Evolutionary conservation across 352 stramenopile genomes (phyloP), one percentile per base, ranked within the genome.

Genomic region (Phytophthora europaea): DNA sequence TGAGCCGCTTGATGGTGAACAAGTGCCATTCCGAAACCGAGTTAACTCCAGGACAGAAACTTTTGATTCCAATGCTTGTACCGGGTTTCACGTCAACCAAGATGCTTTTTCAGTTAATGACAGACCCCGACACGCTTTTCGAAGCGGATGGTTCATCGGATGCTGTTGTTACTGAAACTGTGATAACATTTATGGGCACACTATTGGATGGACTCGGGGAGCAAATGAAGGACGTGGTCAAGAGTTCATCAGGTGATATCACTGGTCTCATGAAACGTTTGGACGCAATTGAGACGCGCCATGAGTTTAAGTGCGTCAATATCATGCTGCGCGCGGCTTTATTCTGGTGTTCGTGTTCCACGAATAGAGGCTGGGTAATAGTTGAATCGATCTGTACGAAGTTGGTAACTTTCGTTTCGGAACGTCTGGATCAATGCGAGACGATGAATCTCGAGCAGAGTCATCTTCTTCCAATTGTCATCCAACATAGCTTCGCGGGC

Each of bases 81-180:
- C 89, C 90, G n/a, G 88, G 75, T 34, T 95, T 97, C 63, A 92
- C 89, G 22, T 93, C 87, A 34, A 75, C 85, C 15, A 94, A 94
- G 61, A 95, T 93, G 82, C 69, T 97, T 6, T 97, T 95, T 66
- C 82, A 94, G 53, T 70, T 97, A 3, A 94, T 95, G 76, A 80
- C 45, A 51, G 87, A 95, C 59, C 76, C 83, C 6, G 52, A 66
- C 13, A 22, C 59, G 0, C 64, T 82, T 2, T 81, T 84, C 8
- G 66, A 62, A 34, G 62, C 58, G 4, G 28, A 52, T 36, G 65
- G 54, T 16, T 64, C n/a, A 54, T 72, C 64, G 50, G 67, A 54
- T 40, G 26, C 56, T 40, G 45, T 67, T 38, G 63, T 80, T n/a
- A 76, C 80, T n/a, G 53, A 60, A 50, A 75, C 58, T 71, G 61